Percentiles rank a stretch among this genome's conserved stretches.
Evolutionary conservation across 306 rosid species (phyloP).

Genomic region (Arachis hypogaea): DNA sequence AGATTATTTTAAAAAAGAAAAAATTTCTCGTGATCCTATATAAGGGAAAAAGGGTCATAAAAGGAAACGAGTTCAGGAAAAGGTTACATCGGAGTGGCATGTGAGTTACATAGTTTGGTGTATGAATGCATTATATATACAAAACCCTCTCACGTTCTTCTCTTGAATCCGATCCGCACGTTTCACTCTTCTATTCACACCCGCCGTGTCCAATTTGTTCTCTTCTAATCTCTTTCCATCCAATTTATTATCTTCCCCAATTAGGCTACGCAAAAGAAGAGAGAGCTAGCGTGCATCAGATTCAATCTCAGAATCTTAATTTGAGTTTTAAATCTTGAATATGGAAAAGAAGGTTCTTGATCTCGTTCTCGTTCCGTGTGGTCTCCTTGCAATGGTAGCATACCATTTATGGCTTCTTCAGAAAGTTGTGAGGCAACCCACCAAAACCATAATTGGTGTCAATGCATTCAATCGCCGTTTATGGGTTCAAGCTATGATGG

Average conservation of each 20-base stretch:
- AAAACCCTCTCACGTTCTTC: not conserved
- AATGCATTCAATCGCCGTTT: slow-evolving; percentile 82
- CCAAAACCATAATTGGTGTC: slow-evolving; percentile 75
- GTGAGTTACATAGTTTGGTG: not conserved
- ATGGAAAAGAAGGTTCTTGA: slow-evolving; percentile 68
- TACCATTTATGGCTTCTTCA: slow-evolving; percentile 85
- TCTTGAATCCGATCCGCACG: not conserved
- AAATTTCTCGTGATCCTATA: too few relatives aligned
- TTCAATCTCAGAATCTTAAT: slow-evolving; percentile 28
- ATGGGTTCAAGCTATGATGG: slow-evolving; percentile 96
- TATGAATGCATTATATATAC: not conserved
- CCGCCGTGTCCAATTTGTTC: too few relatives aligned
- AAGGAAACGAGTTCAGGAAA: too few relatives aligned
- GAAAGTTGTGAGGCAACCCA: slow-evolving; percentile 59
- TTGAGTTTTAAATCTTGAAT: not conserved
- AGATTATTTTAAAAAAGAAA: too few relatives aligned
- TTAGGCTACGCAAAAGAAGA: not conserved
- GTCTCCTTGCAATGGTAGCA: slow-evolving; percentile 56
- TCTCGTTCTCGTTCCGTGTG: slow-evolving; percentile 60
- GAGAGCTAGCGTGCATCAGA: slow-evolving; percentile 21
- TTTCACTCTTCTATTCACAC: not conserved
- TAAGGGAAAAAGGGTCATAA: too few relatives aligned
- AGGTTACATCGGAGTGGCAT: not conserved
- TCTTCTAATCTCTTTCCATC: slow-evolving; percentile 20
- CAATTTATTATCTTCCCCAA: slow-evolving; percentile 3